Evolutionary conservation across 352 stramenopile species (phyloP).

Genomic region (Blastocystis hominis): DNA sequence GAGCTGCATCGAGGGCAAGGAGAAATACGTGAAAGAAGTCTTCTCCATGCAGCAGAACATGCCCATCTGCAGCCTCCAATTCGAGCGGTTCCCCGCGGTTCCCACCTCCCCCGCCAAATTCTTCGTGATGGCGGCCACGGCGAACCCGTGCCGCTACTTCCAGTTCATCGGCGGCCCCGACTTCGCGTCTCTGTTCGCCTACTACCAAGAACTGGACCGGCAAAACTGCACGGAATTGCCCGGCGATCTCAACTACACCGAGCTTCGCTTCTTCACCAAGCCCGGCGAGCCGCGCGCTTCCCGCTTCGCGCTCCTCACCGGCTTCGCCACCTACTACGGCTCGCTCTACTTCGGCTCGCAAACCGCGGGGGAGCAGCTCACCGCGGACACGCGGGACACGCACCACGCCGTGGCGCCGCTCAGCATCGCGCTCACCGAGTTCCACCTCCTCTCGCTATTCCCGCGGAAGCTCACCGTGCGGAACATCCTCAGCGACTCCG

Average conservation of each 20-base stretch:
- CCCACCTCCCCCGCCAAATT: neutral
- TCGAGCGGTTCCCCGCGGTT: constrained; percentile 11
- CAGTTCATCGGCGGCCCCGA: constrained; percentile 74
- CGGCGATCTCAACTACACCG: constrained; percentile 71
- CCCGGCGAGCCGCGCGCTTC: constrained; percentile 72
- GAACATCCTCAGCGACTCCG: constrained; percentile 73
- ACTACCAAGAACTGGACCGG: constrained; percentile 71
- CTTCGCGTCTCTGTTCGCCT: constrained; percentile 74
- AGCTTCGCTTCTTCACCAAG: constrained; percentile 72
- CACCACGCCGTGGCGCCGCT: constrained; percentile 69
- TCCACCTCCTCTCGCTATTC: constrained; percentile 80
- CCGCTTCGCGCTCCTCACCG: constrained; percentile 78
- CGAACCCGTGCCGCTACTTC: constrained; percentile 76
- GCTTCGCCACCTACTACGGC: constrained; percentile 78
- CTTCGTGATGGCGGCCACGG: constrained; percentile 63
- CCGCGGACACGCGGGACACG: constrained; percentile 65
- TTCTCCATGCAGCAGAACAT: constrained; percentile 71
- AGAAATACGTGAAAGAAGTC: constrained; percentile 75
- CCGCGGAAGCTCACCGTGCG: constrained; percentile 68
- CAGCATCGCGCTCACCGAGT: constrained; percentile 76
- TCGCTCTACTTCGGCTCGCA: constrained; percentile 68
- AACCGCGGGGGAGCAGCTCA: neutral
- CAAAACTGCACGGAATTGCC: constrained; percentile 79
- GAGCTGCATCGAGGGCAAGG: constrained; percentile 75
- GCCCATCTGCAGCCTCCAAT: constrained; percentile 59